Evolutionary conservation across 352 stramenopile species (phyloP).

Genomic region (Phytopythium aichiense): DNA sequence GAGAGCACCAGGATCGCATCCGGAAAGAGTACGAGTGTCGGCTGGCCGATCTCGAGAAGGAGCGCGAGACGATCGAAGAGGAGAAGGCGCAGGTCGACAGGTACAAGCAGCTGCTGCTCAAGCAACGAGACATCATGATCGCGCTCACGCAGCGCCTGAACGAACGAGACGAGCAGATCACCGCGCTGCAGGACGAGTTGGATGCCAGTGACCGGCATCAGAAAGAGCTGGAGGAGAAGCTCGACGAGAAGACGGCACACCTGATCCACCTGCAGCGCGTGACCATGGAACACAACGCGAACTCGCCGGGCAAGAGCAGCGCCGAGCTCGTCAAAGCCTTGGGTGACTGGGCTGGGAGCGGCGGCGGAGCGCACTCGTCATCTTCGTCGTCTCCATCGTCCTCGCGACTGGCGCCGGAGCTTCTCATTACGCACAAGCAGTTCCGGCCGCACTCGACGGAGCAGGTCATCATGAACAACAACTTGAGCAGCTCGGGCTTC

Average conservation of each 20-base stretch:
- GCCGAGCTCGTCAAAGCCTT: constrained; percentile 65
- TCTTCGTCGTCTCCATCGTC: neutral
- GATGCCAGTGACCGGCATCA: constrained; percentile 92
- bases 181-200: constrained; percentile 92
- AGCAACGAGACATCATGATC: constrained; percentile 97
- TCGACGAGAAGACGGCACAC: constrained; percentile 93
- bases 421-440: constrained; percentile 67
- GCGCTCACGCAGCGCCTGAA: constrained; percentile 93
- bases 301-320: constrained; percentile 49
- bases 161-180: constrained; percentile 95
- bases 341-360: constrained; percentile 37
- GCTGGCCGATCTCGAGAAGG: constrained; percentile 91
- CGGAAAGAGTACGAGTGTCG: constrained; percentile 90
- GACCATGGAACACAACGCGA: constrained; percentile 85
- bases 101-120: constrained; percentile 96
- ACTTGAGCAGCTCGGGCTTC: constrained; percentile 11
- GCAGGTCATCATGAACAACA: constrained; percentile 37
- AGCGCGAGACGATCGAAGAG: constrained; percentile 92
- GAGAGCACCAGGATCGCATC: constrained; percentile 89
- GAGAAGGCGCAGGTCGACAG: constrained; percentile 94
- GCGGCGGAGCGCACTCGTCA: neutral
- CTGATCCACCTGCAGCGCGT: constrained; percentile 93
- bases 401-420: constrained; percentile 16
- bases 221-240: constrained; percentile 91
- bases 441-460: constrained; percentile 47